A percentile compares a stretch with the other conserved stretches of the same genome.
These are phyloP conservation scores for Cytospora mali DNA, from an alignment of 2,329 filamentous ascomycete species.

Conservation along the genomic window DNA sequence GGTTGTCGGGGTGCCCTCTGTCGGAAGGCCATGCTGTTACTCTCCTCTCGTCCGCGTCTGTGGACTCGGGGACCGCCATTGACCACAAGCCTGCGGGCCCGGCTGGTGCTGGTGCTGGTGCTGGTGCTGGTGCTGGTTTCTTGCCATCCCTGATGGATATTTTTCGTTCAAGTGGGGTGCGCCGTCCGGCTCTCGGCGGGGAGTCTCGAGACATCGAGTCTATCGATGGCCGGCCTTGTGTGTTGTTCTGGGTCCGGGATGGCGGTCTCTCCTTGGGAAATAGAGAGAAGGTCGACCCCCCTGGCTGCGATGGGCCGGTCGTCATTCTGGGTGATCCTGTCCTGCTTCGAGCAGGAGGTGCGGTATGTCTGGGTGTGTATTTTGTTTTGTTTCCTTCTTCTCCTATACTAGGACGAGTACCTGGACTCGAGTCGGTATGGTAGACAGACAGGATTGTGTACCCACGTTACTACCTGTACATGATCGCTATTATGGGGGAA, in stretches of 20 bases:
- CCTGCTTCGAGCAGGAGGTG: conserved; percentile 22
- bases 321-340: conserved; percentile 39
- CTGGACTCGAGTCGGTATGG: conserved; percentile 5
- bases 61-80: neutral
- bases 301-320: conserved; percentile 42
- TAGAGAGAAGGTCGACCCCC: conserved; percentile 57
- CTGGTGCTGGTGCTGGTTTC: conserved; percentile 31
- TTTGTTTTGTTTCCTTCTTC: conserved; percentile 3
- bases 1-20: conserved; percentile 29
- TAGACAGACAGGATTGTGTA: neutral
- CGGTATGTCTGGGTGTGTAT: too few species aligned
- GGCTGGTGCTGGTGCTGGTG: conserved; percentile 21
- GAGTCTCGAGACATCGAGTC: conserved; percentile 35
- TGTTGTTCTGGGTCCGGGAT: conserved; percentile 45
- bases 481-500: conserved; percentile 8
- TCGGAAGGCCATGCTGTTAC: conserved; percentile 12
- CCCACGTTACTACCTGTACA: conserved; percentile 18
- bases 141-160: conserved; percentile 41
- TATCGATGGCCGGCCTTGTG: conserved; percentile 31
- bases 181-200: conserved; percentile 36
- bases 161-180: conserved; percentile 39
- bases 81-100: conserved; percentile 21
- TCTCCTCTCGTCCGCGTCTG: conserved; percentile 8
- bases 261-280: conserved; percentile 56
- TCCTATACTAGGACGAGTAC: conserved; percentile 1